Evolutionary conservation across 495 filamentous ascomycete species (phyloP), one percentile per base, ranked within the genome.

Genomic region (Pyronema domesticum): DNA sequence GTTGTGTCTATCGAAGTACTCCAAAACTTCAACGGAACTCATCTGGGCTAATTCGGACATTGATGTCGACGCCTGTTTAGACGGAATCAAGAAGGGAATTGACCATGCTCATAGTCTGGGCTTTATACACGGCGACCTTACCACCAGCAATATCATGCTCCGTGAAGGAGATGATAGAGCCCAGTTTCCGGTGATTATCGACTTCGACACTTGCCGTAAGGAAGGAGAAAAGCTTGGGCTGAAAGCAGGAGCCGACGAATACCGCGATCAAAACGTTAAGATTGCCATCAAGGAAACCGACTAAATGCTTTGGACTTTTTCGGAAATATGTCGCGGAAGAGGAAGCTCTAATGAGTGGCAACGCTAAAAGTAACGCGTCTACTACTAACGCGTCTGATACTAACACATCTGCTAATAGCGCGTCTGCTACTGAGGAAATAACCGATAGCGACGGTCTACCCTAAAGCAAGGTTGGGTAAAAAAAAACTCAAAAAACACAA

Each of bases 131-230:
- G 63, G 58, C 37, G 63, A 68, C 53, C 30, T 68, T 36, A 68
- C 65, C n/a, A 60, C 61, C 44, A 44, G 13, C 11, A 69, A 68
- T 43, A 67, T 67, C 50, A 66, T 68, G 64, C 56, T 69, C 17
- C 54, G 61, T 43, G 56, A 51, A 11, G 37, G 37, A 7, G 37
- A 40, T 40, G 59, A 65, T 18, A 59, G 55, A 17, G n/a, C n/a
- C n/a, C n/a, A n/a, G n/a, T n/a, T n/a, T n/a, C 61, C 65, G 33
- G 50, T 73, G 53, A 66, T 73, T 18, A 68, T 71, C 36, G 70
- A 73, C 60, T 73, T 73, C 47, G 67, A 69, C 59, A 68, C 65
- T 14, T 69, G 57, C 52, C 59, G 63, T 50, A 15, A 11, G 8
- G 55, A 69, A 35, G 62, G 60, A 43, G 57, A 58, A 45, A 46